Conservation (phyloP, 306 rosid species). For the Arachis stenosperma region DNA sequence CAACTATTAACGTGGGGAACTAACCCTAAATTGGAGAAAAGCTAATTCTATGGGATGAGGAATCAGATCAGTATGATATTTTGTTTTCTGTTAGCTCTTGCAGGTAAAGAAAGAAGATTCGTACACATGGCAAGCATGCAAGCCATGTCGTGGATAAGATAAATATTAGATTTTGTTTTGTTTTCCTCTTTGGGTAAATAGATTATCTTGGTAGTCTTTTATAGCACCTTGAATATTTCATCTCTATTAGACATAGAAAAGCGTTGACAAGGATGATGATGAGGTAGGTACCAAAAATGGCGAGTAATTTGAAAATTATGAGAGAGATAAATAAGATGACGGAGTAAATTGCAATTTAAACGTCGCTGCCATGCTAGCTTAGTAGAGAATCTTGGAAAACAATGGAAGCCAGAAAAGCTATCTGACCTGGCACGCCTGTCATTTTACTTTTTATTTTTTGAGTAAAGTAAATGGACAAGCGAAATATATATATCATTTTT, state of each 20-base stretch:
- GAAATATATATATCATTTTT: no score
- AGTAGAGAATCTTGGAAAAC: no score
- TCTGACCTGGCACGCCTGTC: no score
- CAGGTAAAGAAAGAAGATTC: conserved; percentile 12
- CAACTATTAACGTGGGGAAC: conserved; percentile 39
- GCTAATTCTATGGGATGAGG: conserved; percentile 12
- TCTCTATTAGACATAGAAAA: neutral
- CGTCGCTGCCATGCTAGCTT: no score
- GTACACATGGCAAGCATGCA: conserved; percentile 56
- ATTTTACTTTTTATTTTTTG: no score
- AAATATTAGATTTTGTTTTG: neutral
- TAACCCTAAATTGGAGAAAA: conserved; percentile 5
- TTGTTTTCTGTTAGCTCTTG: conserved; percentile 28
- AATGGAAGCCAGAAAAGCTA: no score
- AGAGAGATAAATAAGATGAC: no score
- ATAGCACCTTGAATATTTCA: neutral
- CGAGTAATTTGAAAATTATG: neutral
- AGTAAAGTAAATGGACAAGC: no score
- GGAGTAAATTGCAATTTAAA: no score
- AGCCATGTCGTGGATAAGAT: conserved; percentile 27
- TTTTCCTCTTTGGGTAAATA: neutral
- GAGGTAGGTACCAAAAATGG: neutral
- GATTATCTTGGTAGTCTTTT: neutral
- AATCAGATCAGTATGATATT: conserved; percentile 6
- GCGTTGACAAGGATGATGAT: neutral